Conservation (phyloP, 768 basidiomycete species). For the Lactarius deliciosus region DNA sequence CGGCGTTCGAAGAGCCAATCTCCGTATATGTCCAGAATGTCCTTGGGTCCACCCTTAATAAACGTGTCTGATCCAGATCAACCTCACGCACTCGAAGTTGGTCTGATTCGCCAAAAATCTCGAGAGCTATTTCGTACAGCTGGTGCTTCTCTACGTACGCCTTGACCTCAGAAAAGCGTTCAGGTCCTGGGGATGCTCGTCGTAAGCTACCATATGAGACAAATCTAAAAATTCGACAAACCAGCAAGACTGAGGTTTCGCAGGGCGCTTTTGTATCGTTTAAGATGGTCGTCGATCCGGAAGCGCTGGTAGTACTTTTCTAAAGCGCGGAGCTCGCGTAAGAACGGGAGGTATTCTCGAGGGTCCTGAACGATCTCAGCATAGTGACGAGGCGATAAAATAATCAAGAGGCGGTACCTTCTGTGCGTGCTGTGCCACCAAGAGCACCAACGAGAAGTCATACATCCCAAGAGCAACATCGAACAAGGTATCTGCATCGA, state of each 20-base stretch:
- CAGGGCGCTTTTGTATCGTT: constrained; percentile 72
- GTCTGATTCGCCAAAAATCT: constrained; percentile 68
- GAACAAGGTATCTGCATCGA: constrained; percentile 88
- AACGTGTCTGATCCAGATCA: not conserved
- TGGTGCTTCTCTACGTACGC: constrained; percentile 76
- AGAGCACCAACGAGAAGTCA: constrained; percentile 91
- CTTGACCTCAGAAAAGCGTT: constrained; percentile 76
- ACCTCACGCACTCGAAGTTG: constrained; percentile 53
- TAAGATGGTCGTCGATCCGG: constrained; percentile 90
- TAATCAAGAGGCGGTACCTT: constrained; percentile 55
- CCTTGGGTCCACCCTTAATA: constrained; percentile 39
- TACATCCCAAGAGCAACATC: constrained; percentile 98
- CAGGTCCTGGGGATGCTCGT: constrained; percentile 46
- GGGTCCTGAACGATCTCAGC: constrained; percentile 68
- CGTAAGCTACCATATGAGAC: not conserved
- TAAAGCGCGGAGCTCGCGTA: constrained; percentile 80
- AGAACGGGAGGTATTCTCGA: constrained; percentile 95
- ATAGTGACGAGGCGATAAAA: not conserved
- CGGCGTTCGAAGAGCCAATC: constrained; percentile 84
- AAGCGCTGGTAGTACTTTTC: constrained; percentile 84
- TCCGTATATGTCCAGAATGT: constrained; percentile 72
- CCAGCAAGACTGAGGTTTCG: constrained; percentile 73
- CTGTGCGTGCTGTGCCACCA: constrained; percentile 96
- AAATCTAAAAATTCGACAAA: constrained; percentile 20
- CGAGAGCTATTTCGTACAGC: constrained; percentile 71